phyloP scores from a whole-genome alignment of 805 yeast species.

The Starmera dryadoides region DNA sequence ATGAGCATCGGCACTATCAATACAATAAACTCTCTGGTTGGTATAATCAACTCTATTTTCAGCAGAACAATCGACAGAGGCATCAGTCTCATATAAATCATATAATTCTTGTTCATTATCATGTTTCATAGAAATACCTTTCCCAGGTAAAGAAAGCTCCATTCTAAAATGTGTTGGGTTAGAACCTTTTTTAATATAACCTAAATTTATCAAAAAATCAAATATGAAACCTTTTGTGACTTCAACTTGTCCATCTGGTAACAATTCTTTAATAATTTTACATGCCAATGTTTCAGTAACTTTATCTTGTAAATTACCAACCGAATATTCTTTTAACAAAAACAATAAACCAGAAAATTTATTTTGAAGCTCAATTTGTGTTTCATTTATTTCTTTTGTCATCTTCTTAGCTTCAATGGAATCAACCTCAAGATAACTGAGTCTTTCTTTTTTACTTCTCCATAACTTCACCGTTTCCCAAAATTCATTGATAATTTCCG shows the following conservation, averaged over 20 bases:
- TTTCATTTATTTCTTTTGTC: too few relatives aligned
- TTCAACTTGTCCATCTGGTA: slow-evolving; percentile 26
- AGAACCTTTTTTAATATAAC: slow-evolving; percentile 10
- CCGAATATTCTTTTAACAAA: slow-evolving; percentile 46
- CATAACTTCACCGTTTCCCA: slow-evolving; percentile 10
- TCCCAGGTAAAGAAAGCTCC: slow-evolving; percentile 35
- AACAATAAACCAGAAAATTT: slow-evolving; percentile 31
- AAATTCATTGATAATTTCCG: slow-evolving; percentile 18
- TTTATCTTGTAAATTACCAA: slow-evolving; percentile 43
- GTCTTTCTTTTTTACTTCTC: slow-evolving; percentile 4
- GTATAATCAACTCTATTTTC: slow-evolving; percentile 32
- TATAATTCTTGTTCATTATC: slow-evolving; percentile 37
- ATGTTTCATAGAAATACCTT: slow-evolving; percentile 34
- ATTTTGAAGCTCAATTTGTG: neutral
- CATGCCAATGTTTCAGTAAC: slow-evolving; percentile 42
- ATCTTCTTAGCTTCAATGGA: too few relatives aligned
- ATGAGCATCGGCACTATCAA: slow-evolving; percentile 72
- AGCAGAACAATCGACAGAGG: slow-evolving; percentile 5
- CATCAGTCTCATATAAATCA: slow-evolving; percentile 21
- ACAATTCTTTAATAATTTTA: slow-evolving; percentile 23
- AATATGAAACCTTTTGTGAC: slow-evolving; percentile 49
- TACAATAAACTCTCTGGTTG: slow-evolving; percentile 61
- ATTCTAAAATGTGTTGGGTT: slow-evolving; percentile 51
- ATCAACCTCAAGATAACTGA: too few relatives aligned
- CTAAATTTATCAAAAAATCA: slow-evolving; percentile 34